Base-by-base conservation (phyloP, 768 basidiomycete genomes). In the Albatrellus ellisii region DNA sequence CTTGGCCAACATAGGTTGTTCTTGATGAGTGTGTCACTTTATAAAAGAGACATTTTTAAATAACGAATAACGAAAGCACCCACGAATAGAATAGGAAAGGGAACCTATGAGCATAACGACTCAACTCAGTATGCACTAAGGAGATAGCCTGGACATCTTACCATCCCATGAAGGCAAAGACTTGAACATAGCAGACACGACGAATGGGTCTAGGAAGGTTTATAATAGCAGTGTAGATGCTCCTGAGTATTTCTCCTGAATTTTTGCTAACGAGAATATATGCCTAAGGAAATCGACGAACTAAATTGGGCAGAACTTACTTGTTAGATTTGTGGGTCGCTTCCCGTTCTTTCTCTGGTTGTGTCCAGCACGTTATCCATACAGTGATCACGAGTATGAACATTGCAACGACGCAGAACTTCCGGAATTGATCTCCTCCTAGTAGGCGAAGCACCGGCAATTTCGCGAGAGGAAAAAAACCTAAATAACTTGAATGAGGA, bases 101-200 rank as follows among this genome's bases (percentile, higher is more conserved):
- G 55, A 97, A 97, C 88, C 84, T 83, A 33, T 10, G 24, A 14
- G 21, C 20, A 35, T 43, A 21, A 21, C 14, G 2, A 36, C 8
- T 15, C 25, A 14, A n/a, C n/a, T 21, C 18, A 24, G 9, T 36
- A 21, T 4, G 20, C 20, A 11, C 3, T 14, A 22, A 21, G 17
- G 18, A 32, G 31, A 9, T 5, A 17, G 20, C 22, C 8, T 18
- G 33, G 36, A 31, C 11, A 17, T 62, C 75, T 22, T 52, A 82
- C 87, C 92, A 97, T 50, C 88, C 90, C 88, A 94, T 94, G 58
- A 94, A 97, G 2, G 92, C 91, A 56, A 88, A 92, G 14, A 97
- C 61, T 55, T 97, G 92, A 3, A 95, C 91, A 54, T 81, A 78
- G 57, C 92, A 97, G 9, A 97, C 92, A 21, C 86, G 73, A 38